phyloP scores from a whole-genome alignment of 768 basidiomycete species.

The Calocera viscosa region DNA sequence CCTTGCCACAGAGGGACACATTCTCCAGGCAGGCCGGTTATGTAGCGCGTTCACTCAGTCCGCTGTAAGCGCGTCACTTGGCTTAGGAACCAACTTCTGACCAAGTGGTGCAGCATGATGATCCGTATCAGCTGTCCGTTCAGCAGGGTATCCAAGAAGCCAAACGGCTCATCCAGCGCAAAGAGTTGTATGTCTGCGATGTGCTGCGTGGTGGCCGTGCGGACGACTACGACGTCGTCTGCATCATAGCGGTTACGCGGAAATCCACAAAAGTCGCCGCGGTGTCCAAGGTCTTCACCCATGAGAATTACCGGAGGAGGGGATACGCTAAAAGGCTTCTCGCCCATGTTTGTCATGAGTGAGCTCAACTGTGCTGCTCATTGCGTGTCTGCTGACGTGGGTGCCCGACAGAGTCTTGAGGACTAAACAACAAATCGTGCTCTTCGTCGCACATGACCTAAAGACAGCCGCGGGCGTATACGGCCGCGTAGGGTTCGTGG shows the following conservation, averaged over 20 bases:
- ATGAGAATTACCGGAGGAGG: slow-evolving; percentile 36
- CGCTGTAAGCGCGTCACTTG: neutral
- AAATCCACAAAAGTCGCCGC: slow-evolving; percentile 42
- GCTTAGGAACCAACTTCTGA: neutral
- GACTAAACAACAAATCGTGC: slow-evolving; percentile 39
- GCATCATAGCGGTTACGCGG: slow-evolving; percentile 55
- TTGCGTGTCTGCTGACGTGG: neutral
- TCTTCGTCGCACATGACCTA: slow-evolving; percentile 54
- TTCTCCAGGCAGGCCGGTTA: neutral
- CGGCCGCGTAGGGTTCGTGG: slow-evolving; percentile 51
- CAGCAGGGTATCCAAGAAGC: slow-evolving; percentile 3
- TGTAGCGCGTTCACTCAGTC: neutral
- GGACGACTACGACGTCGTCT: slow-evolving; percentile 34
- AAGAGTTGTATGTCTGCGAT: neutral
- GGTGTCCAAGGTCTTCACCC: slow-evolving; percentile 62
- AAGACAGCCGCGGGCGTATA: slow-evolving; percentile 46
- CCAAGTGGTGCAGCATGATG: neutral
- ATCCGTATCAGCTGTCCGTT: neutral
- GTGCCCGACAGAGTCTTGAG: neutral
- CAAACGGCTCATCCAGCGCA: neutral
- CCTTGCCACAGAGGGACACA: neutral
- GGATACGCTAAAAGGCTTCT: slow-evolving; percentile 54
- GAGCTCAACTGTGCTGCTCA: neutral
- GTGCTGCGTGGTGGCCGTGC: neutral
- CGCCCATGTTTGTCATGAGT: slow-evolving; percentile 26